Conservation (phyloP, 768 basidiomycete species). For the Xerocomus brunneocitrinus region DNA sequence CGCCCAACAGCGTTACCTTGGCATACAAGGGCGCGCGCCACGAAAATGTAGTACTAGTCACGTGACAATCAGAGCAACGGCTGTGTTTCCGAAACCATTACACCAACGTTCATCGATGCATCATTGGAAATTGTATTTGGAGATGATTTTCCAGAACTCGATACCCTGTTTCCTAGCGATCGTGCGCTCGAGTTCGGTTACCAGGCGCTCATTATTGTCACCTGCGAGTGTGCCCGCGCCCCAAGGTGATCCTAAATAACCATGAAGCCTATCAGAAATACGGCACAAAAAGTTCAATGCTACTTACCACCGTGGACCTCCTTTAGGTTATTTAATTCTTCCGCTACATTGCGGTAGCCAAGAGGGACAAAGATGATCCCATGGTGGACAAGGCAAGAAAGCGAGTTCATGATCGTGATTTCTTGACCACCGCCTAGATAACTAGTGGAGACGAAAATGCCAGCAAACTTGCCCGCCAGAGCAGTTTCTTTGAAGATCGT, state of each 20-base stretch:
- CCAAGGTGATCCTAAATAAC: neutral
- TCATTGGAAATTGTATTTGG: too few relatives aligned
- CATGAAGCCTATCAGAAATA: too few relatives aligned
- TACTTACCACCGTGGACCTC: neutral
- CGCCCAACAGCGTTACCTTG: too few relatives aligned
- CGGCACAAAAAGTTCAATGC: too few relatives aligned
- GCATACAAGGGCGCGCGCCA: too few relatives aligned
- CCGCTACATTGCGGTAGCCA: neutral
- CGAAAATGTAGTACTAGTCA: neutral
- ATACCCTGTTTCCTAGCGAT: neutral
- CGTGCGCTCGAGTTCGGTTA: neutral
- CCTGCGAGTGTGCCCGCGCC: neutral
- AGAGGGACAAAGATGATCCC: neutral
- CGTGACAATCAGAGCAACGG: too few relatives aligned
- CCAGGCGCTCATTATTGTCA: neutral
- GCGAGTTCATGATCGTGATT: neutral
- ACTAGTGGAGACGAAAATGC: neutral
- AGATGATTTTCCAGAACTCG: too few relatives aligned
- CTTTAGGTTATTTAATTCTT: neutral
- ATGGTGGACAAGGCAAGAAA: neutral
- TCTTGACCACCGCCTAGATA: neutral
- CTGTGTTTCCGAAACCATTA: too few relatives aligned
- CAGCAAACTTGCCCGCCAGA: neutral
- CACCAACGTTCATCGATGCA: too few relatives aligned
- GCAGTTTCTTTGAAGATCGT: neutral